These are phyloP conservation scores for Aspergillus sp. DNA, from an alignment of 2,329 filamentous ascomycete species.

Conservation along the genomic window DNA sequence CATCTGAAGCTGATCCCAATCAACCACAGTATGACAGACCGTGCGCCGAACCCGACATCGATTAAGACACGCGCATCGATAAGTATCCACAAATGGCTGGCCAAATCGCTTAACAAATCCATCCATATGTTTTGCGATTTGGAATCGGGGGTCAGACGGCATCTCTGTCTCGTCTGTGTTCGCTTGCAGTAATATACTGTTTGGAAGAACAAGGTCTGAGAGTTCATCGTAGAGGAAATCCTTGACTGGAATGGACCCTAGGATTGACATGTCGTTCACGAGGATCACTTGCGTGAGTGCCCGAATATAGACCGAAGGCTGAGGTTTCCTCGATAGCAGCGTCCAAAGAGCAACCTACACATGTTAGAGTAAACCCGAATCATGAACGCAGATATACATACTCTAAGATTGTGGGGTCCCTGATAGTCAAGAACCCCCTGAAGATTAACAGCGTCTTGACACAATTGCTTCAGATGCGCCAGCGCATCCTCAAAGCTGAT, in stretches of 20 bases:
- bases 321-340: conserved; percentile 70
- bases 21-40: conserved; percentile 72
- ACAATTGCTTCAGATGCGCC: conserved; percentile 60
- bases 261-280: conserved; percentile 61
- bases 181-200: conserved; percentile 61
- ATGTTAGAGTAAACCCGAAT: conserved; percentile 1
- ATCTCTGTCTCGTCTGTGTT: conserved; percentile 69
- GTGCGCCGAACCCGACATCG: conserved; percentile 79
- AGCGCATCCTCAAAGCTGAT: conserved; percentile 64
- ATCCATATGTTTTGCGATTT: conserved; percentile 67
- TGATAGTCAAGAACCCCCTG: conserved; percentile 59
- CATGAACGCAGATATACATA: conserved; percentile 31
- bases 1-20: conserved; percentile 76
- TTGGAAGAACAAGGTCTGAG: conserved; percentile 65
- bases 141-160: conserved; percentile 63
- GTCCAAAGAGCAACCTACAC: conserved; percentile 61
- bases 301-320: conserved; percentile 75
- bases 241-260: conserved; percentile 61
- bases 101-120: conserved; percentile 49
- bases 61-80: conserved; percentile 81
- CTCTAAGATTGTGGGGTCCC: conserved; percentile 62
- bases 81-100: conserved; percentile 72
- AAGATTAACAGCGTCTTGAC: conserved; percentile 62
- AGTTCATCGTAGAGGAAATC: conserved; percentile 75
- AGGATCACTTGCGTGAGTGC: conserved; percentile 69